Percentiles rank a stretch among this genome's conserved stretches.
Conservation (phyloP, 129 eudicot genomes). For the Centrapalus pauciflorus region DNA sequence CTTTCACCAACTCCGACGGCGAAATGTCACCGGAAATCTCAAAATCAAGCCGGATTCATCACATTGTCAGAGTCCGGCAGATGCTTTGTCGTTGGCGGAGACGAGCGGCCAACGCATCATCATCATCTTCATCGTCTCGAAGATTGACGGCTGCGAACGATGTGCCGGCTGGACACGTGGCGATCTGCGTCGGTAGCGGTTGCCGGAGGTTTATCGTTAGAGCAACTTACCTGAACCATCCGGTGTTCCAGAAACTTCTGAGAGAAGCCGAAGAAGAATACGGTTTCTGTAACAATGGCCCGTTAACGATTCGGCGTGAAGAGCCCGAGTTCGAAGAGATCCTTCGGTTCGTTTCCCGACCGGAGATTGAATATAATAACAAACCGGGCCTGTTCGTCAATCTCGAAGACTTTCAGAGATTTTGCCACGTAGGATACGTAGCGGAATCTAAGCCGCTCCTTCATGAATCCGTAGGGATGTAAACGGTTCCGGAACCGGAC, state of each 20-base stretch:
- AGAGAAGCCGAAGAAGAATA: conserved; percentile 73
- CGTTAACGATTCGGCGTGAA: conserved; percentile 69
- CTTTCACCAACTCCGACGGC: neutral
- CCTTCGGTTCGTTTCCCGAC: conserved; percentile 43
- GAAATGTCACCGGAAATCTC: conserved; percentile 41
- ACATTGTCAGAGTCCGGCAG: conserved; percentile 57
- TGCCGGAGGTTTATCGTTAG: conserved; percentile 55
- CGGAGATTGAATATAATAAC: conserved; percentile 16
- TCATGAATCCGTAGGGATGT: conserved; percentile 40
- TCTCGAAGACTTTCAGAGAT: conserved; percentile 31
- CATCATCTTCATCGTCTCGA: neutral
- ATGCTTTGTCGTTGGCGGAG: conserved; percentile 65
- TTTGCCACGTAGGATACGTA: conserved; percentile 42
- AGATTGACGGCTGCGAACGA: conserved; percentile 25
- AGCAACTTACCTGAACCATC: conserved; percentile 70
- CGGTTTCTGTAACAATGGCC: conserved; percentile 60
- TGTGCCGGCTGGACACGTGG: conserved; percentile 93
- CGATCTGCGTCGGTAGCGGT: conserved; percentile 60
- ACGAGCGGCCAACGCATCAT: conserved; percentile 39
- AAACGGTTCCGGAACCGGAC: no score
- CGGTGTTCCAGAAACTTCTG: conserved; percentile 51
- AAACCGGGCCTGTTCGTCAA: conserved; percentile 16
- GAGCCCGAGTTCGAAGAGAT: conserved; percentile 61
- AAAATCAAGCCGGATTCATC: conserved; percentile 47
- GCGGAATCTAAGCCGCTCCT: conserved; percentile 54